These are phyloP conservation scores for Botrytis hyacinthi DNA, from an alignment of 2,329 filamentous ascomycete genomes.

Conservation along the genomic window DNA sequence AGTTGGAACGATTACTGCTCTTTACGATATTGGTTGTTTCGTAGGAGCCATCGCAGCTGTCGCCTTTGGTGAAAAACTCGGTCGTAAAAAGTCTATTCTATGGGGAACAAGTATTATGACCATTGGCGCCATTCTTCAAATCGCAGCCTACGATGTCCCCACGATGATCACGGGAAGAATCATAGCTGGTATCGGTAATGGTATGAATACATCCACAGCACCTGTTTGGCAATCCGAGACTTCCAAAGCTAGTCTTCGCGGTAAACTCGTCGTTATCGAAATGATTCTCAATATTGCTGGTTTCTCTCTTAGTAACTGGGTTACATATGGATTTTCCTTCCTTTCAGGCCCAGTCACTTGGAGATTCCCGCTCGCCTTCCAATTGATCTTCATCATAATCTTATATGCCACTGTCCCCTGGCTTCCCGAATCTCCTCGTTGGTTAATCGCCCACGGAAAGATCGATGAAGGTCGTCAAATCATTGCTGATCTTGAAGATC, in stretches of 20 bases:
- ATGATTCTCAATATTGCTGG: conserved; percentile 21
- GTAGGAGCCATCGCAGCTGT: conserved; percentile 42
- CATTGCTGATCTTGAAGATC: conserved; percentile 35
- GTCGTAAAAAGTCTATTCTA: conserved; percentile 35
- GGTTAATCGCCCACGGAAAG: conserved; percentile 40
- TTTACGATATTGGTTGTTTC: conserved; percentile 50
- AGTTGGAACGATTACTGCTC: conserved; percentile 47
- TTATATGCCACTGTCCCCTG: conserved; percentile 29
- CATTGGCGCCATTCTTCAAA: conserved; percentile 35
- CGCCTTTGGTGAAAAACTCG: conserved; percentile 39
- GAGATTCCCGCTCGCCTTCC: conserved; percentile 24
- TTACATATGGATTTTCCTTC: conserved; percentile 23
- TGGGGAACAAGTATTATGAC: conserved; percentile 30
- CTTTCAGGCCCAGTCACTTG: conserved; percentile 15
- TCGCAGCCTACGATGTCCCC: conserved; percentile 50
- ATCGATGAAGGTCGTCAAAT: conserved; percentile 38
- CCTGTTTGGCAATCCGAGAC: conserved; percentile 25
- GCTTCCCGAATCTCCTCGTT: conserved; percentile 41
- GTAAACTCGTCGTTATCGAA: conserved; percentile 23
- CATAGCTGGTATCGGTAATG: conserved; percentile 73
- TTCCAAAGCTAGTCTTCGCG: conserved; percentile 22
- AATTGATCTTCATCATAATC: conserved; percentile 22
- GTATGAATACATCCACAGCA: conserved; percentile 51
- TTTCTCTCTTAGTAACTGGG: conserved; percentile 21
- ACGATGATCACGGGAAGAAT: conserved; percentile 63